These are phyloP conservation scores for Echria macrotheca DNA, from an alignment of 495 filamentous ascomycete genomes.

Conservation along the genomic window DNA sequence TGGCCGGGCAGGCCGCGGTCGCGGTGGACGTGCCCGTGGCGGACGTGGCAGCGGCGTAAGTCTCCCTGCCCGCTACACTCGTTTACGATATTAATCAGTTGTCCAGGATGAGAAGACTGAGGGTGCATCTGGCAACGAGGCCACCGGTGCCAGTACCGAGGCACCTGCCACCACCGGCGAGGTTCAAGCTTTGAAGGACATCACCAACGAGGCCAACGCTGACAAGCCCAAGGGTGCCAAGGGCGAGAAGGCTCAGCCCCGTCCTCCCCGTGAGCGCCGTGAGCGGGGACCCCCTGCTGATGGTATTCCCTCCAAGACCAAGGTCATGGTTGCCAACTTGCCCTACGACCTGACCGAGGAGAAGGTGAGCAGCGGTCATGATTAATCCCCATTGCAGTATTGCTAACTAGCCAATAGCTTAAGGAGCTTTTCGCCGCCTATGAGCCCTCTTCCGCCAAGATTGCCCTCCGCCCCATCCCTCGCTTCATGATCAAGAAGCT, in stretches of 20 bases:
- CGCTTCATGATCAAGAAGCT: conserved; percentile 99
- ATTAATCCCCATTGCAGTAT: background rate
- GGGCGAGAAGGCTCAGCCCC: conserved; percentile 28
- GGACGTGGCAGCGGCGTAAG: conserved; percentile 64
- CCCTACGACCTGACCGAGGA: conserved; percentile 97
- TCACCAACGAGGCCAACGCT: conserved; percentile 43
- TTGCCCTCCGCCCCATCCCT: conserved; percentile 94
- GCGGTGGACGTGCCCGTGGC: conserved; percentile 64
- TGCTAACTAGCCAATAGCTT: conserved; percentile 61
- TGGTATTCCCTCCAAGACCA: conserved; percentile 96
- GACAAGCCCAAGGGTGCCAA: conserved; percentile 49
- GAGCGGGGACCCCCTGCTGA: conserved; percentile 96
- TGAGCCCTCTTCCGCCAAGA: conserved; percentile 88
- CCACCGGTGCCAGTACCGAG: conserved; percentile 37
- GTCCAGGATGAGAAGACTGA: conserved; percentile 47
- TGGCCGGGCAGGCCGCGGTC: conserved; percentile 69
- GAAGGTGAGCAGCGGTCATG: conserved; percentile 54
- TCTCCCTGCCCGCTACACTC: background rate
- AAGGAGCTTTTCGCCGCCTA: conserved; percentile 93
- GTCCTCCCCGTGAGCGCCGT: conserved; percentile 54
- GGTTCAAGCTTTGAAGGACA: conserved; percentile 48
- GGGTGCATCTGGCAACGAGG: conserved; percentile 46
- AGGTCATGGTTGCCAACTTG: conserved; percentile 99
- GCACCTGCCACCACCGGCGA: conserved; percentile 28
- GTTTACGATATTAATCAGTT: conserved; percentile 11